Evolutionary conservation across 1,284 basidiomycete species (phyloP).

Genomic region (Ceratobasidium theobromae): DNA sequence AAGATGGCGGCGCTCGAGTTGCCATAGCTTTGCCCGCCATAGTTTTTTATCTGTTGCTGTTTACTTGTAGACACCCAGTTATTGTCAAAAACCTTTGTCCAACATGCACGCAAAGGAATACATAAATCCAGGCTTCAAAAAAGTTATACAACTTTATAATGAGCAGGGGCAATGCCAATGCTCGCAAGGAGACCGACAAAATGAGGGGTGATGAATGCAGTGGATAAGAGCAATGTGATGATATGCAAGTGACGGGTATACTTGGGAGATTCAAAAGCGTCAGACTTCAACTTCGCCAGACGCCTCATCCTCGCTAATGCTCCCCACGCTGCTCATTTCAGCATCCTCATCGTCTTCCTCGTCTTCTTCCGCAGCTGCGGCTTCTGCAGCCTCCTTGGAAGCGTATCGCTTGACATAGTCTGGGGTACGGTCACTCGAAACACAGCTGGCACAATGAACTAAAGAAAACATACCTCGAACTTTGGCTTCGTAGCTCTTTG

Average conservation of each 20-base stretch:
- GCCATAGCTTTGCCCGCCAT: background rate
- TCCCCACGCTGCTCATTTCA: conserved; percentile 91
- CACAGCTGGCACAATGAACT: background rate
- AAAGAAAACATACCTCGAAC: conserved; percentile 72
- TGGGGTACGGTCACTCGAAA: conserved; percentile 41
- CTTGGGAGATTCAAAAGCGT: background rate
- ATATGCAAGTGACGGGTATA: conserved; percentile 32
- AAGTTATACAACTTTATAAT: conserved; percentile 25
- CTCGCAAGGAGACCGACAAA: conserved; percentile 10
- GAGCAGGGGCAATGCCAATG: background rate
- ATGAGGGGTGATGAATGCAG: conserved; percentile 14
- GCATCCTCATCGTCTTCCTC: conserved; percentile 66
- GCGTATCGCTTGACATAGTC: conserved; percentile 86
- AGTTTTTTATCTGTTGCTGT: background rate
- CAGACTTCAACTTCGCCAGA: conserved; percentile 18
- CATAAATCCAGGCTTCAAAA: conserved; percentile 6
- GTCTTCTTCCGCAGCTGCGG: conserved; percentile 60
- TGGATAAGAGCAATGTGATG: conserved; percentile 13
- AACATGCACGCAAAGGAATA: conserved; percentile 30
- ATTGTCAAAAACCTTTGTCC: background rate
- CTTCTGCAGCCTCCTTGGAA: conserved; percentile 77
- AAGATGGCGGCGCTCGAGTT: conserved; percentile 35
- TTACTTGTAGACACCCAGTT: background rate
- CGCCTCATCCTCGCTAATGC: conserved; percentile 69
- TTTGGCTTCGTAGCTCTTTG: conserved; percentile 89